Evolutionary conservation across 176 grass and related monocot species (phyloP).

Genomic region (Poa pratensis): DNA sequence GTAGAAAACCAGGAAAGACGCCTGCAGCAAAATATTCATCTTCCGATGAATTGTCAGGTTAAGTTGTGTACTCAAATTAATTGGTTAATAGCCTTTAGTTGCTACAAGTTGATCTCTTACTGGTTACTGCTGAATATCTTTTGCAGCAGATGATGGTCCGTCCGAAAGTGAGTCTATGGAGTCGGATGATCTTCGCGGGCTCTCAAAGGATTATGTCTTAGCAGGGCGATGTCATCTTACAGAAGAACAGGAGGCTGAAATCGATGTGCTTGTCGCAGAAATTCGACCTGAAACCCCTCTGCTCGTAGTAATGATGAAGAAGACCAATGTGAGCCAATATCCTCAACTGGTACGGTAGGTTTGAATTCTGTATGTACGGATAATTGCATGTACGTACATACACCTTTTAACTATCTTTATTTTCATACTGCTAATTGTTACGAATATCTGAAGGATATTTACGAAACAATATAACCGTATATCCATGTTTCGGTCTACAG

Average conservation of each 20-base stretch:
- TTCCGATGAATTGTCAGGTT: not conserved
- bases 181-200: conserved; percentile 15
- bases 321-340: conserved; percentile 13
- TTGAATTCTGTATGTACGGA: not conserved
- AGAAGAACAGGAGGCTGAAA: conserved; percentile 23
- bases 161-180: conserved; percentile 2
- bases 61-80: not conserved
- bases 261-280: conserved; percentile 5
- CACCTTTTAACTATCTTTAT: not conserved
- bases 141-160: conserved; percentile 7
- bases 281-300: conserved; percentile 2
- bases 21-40: not conserved
- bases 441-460: not conserved
- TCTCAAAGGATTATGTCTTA: conserved; percentile 18
- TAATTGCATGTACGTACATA: not conserved
- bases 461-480: too few species aligned
- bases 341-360: not conserved
- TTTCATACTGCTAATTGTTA: not conserved
- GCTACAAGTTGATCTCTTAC: not conserved
- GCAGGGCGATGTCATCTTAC: not conserved
- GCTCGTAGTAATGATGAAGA: conserved; percentile 28
- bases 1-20: not conserved
- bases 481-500: not conserved
- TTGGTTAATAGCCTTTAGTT: not conserved
- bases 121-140: not conserved